phyloP scores from a whole-genome alignment of 1,139 yeast genomes.

The Arxiozyma telluris region DNA sequence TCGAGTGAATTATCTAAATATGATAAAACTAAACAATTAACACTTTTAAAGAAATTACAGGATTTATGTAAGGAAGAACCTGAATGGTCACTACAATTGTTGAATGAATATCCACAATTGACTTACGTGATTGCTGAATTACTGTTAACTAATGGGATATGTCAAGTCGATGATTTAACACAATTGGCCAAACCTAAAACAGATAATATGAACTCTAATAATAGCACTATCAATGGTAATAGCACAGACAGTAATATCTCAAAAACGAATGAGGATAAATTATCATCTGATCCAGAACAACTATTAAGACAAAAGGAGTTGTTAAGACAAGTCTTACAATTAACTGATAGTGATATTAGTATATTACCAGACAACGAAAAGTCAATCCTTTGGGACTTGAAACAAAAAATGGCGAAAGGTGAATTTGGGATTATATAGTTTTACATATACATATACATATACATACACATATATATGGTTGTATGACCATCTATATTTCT shows the following conservation, averaged over 20 bases:
- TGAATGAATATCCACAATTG: conserved; percentile 68
- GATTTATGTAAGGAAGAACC: conserved; percentile 56
- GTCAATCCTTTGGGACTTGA: conserved; percentile 30
- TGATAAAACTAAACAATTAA: conserved; percentile 29
- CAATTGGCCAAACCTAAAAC: conserved; percentile 16
- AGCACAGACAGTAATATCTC: not conserved
- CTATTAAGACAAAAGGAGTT: conserved; percentile 43
- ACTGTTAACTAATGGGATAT: conserved; percentile 40
- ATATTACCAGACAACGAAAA: conserved; percentile 53
- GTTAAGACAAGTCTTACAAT: conserved; percentile 46
- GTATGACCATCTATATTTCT: not conserved
- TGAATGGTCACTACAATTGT: conserved; percentile 50
- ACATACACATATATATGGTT: not conserved
- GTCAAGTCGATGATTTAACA: conserved; percentile 29
- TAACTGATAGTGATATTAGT: conserved; percentile 57
- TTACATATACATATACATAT: not conserved
- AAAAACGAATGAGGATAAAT: conserved; percentile 1
- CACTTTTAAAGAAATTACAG: conserved; percentile 48
- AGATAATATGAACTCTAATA: not conserved
- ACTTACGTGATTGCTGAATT: conserved; percentile 77
- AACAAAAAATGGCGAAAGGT: conserved; percentile 30
- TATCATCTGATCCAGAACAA: conserved; percentile 36
- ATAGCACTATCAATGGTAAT: conserved; percentile 4
- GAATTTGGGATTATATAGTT: conserved; percentile 25
- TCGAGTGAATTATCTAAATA: conserved; percentile 45